A percentile compares a stretch with the other conserved stretches of the same genome.
Evolutionary conservation across 1,139 yeast genomes (phyloP).

Genomic region (Oligophagozyma castellii): DNA sequence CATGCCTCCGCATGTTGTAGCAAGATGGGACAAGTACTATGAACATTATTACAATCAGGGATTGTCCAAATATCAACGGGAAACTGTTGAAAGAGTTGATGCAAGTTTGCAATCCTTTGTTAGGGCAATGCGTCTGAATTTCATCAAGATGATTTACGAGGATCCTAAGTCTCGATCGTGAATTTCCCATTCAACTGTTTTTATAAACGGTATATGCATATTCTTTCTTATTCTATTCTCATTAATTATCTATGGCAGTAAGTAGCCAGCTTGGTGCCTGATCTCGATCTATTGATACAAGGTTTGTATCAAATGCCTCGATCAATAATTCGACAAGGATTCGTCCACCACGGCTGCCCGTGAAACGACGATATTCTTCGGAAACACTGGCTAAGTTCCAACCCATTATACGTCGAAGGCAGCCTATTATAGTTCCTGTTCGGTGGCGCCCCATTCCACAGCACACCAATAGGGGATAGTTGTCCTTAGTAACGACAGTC

Average conservation of each 20-base stretch:
- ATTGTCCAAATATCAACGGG: too few relatives aligned
- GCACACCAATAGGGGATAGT: constrained; percentile 78
- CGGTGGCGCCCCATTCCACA: constrained; percentile 98
- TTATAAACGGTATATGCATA: too few relatives aligned
- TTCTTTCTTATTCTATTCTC: too few relatives aligned
- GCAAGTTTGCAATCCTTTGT: too few relatives aligned
- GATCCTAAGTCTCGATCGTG: too few relatives aligned
- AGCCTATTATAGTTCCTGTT: constrained; percentile 92
- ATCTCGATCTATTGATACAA: constrained; percentile 19
- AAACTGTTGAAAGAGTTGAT: too few relatives aligned
- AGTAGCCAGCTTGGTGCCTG: constrained; percentile 23
- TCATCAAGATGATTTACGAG: too few relatives aligned
- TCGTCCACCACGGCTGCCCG: constrained; percentile 87
- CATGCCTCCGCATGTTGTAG: constrained; percentile 10
- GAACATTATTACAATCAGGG: too few relatives aligned
- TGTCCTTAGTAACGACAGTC: constrained; percentile 53
- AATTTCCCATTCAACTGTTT: too few relatives aligned
- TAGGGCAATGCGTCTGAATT: too few relatives aligned
- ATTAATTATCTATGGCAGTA: constrained; percentile 11
- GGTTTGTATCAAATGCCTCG: constrained; percentile 36
- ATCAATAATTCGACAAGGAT: constrained; percentile 81
- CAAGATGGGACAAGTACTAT: too few relatives aligned
- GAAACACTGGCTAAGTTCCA: constrained; percentile 93
- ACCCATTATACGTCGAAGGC: constrained; percentile 77
- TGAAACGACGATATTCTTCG: constrained; percentile 86